Percentiles rank a stretch among this genome's conserved stretches.
These are phyloP conservation scores for Brassica rapa DNA, from an alignment of 345 rosid species.

Conservation along the genomic window DNA sequence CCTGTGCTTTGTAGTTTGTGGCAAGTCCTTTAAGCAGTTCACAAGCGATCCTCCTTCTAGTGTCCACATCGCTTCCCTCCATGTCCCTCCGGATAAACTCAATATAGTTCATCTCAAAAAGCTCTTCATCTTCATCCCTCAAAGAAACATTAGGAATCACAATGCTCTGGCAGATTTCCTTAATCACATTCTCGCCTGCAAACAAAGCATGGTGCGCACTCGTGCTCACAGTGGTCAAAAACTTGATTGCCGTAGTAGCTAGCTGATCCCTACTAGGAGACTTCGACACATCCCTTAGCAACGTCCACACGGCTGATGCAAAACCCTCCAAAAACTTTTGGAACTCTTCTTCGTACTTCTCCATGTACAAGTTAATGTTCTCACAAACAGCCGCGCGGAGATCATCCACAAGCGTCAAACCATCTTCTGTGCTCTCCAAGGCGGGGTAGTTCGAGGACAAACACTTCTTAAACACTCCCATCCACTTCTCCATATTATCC, in stretches of 20 bases:
- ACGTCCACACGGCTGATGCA: constrained; percentile 84
- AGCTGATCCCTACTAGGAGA: constrained; percentile 72
- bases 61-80: constrained; percentile 99
- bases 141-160: constrained; percentile 92
- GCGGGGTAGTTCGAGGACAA: constrained; percentile 58
- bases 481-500: constrained; percentile 96
- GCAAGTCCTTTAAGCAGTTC: constrained; percentile 96
- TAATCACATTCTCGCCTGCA: constrained; percentile 71
- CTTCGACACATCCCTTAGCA: constrained; percentile 74
- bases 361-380: constrained; percentile 91
- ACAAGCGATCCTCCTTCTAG: constrained; percentile 97
- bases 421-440: constrained; percentile 59
- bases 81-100: constrained; percentile 98
- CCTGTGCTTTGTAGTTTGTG: constrained; percentile 70
- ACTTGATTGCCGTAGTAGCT: constrained; percentile 88
- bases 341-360: constrained; percentile 95
- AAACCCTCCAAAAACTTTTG: constrained; percentile 66
- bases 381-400: constrained; percentile 90
- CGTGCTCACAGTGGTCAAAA: constrained; percentile 88
- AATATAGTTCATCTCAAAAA: constrained; percentile 91
- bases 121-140: constrained; percentile 96
- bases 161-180: constrained; percentile 81
- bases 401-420: constrained; percentile 61
- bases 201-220: constrained; percentile 93
- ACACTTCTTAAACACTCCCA: constrained; percentile 83